Base-by-base conservation (phyloP, 176 grass and related monocot species). In the Carex parvula region DNA sequence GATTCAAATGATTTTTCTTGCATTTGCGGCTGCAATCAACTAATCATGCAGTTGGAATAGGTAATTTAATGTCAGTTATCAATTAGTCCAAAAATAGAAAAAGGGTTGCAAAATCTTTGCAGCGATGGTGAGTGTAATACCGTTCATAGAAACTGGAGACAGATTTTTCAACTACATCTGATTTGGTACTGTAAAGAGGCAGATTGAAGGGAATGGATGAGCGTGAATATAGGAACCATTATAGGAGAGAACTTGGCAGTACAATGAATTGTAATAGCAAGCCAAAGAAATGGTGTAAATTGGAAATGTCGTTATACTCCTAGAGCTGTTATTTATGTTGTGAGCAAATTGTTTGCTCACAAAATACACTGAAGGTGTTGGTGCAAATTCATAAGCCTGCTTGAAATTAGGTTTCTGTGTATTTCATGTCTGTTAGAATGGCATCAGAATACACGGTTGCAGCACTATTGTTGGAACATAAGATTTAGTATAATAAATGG, bases 181-280 rank as follows among this genome's bases (percentile, higher is more conserved):
- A 56, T 57, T 57, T 56, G 48, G 24, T 78, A 50, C 17, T 78
- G 26, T 56, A 78, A 52, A n/a, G 8, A 78, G 52, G 52, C 52
- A 78, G 73, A 56, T 78, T 78, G 24, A 78, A 56, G 26, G 50
- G 73, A 56, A 57, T 78, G 73, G 52, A 57, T 52, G 54, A 56
- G 73, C 52, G 32, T 57, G 26, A 78, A 78, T 24, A 32, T 78
- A 56, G 73, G 50, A 52, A 33, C 6, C 24, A 56, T 33, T 57
- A 33, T 11, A 17, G 52, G 48, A 56, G n/a, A n/a, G 6, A 78
- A 57, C 14, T 57, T 11, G 52, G 24, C 73, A 57, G 14, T 57
- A 57, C 6, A 32, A 57, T 57, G 73, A 56, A 56, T 32, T 33
- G 13, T 20, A 78, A 32, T 26, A 33, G 73, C 52, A 33, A 78